Conservation (phyloP, 139 green algal genomes). For the Micractinium sp. region DNA sequence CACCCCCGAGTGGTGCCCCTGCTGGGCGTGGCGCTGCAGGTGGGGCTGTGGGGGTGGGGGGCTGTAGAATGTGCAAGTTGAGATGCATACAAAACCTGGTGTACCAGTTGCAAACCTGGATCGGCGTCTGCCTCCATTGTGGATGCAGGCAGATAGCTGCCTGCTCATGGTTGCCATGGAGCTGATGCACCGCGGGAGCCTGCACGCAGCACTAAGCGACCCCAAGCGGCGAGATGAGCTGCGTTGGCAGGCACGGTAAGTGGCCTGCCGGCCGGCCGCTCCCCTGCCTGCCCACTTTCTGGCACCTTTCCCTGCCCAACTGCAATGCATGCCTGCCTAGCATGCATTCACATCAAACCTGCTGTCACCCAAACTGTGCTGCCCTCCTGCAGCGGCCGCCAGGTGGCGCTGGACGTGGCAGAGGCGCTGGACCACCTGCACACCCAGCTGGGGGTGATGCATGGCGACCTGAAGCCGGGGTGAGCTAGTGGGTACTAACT, state of each 20-base stretch:
- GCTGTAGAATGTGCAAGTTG: too few relatives aligned
- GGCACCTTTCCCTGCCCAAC: too few relatives aligned
- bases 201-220: background rate
- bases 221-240: background rate
- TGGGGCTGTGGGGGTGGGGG: background rate
- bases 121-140: too few relatives aligned
- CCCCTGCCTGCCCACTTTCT: too few relatives aligned
- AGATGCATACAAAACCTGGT: background rate
- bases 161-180: constrained; percentile 4
- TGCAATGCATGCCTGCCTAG: too few relatives aligned
- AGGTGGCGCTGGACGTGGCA: background rate
- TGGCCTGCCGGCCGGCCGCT: too few relatives aligned
- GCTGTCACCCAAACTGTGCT: too few relatives aligned
- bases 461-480: background rate
- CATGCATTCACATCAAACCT: too few relatives aligned
- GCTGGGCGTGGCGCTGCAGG: background rate
- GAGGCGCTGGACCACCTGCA: background rate
- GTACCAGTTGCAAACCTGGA: too few relatives aligned
- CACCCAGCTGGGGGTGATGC: background rate
- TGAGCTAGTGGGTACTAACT: background rate
- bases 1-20: background rate
- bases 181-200: background rate
- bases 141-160: background rate
- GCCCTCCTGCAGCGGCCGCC: background rate
- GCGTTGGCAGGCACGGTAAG: background rate